Percentiles rank a stretch among this genome's conserved stretches.
Conservation (phyloP, 1,139 yeast species). For the Debaryomyces udenii region DNA sequence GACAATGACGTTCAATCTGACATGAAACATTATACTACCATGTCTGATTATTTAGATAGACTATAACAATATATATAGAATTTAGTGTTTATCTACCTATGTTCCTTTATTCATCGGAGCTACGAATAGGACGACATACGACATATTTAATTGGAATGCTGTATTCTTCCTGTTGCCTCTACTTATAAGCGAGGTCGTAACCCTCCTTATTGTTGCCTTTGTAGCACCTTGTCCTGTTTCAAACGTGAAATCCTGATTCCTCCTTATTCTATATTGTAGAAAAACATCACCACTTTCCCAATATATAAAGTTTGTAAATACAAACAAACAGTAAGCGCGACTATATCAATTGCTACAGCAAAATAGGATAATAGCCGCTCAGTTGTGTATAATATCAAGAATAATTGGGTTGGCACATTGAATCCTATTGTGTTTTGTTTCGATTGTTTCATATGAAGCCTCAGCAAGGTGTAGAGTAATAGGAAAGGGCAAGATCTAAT, state of each 20-base stretch:
- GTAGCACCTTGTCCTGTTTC: conserved; percentile 4
- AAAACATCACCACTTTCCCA: conserved; percentile 4
- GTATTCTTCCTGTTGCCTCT: conserved; percentile 1
- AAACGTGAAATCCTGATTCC: not conserved
- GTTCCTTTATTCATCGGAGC: not conserved
- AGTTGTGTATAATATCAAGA: not conserved
- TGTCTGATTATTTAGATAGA: conserved; percentile 33
- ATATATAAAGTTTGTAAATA: conserved; percentile 9
- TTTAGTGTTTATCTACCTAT: too few species aligned
- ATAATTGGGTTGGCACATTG: not conserved
- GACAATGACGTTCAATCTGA: conserved; percentile 9
- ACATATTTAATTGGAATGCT: not conserved
- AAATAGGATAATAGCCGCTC: conserved; percentile 4
- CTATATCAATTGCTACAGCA: conserved; percentile 1
- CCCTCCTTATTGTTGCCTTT: not conserved
- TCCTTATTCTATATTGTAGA: not conserved
- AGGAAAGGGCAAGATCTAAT: too few species aligned
- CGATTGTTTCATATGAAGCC: too few species aligned
- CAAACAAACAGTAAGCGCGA: conserved; percentile 8
- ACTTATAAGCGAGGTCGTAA: conserved; percentile 4
- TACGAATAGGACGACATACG: too few species aligned
- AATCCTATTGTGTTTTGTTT: too few species aligned
- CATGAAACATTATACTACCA: conserved; percentile 16
- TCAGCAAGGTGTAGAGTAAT: too few species aligned
- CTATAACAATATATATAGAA: conserved; percentile 13